Evolutionary conservation across 768 basidiomycete genomes (phyloP).

Genomic region (Phlebiopsis flavidoalba): DNA sequence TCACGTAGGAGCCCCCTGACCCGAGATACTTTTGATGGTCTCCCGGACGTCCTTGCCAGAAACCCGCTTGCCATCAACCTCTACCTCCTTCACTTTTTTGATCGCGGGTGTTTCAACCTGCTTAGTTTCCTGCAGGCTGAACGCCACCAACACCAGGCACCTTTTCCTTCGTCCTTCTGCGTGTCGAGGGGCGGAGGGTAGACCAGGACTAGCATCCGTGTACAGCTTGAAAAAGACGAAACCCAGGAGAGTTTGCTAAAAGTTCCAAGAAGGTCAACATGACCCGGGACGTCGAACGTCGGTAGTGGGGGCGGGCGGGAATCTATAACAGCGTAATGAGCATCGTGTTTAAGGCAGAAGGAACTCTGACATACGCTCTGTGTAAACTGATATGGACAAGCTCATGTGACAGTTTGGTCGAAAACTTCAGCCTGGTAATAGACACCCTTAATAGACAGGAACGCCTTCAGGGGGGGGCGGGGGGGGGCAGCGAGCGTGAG

Average conservation of each 20-base stretch:
- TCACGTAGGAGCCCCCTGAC: slow-evolving; percentile 22
- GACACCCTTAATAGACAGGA: slow-evolving; percentile 95
- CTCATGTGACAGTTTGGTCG: slow-evolving; percentile 92
- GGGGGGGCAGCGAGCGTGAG: slow-evolving; percentile 68
- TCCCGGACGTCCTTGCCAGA: slow-evolving; percentile 59
- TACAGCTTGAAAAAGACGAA: slow-evolving; percentile 99
- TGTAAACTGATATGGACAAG: slow-evolving; percentile 94
- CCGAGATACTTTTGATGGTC: slow-evolving; percentile 51
- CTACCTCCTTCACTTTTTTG: slow-evolving; percentile 27
- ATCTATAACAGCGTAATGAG: slow-evolving; percentile 44
- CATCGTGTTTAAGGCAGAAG: neutral
- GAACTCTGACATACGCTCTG: slow-evolving; percentile 61
- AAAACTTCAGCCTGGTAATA: slow-evolving; percentile 97
- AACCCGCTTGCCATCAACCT: slow-evolving; percentile 37
- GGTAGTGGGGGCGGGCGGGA: too few relatives aligned
- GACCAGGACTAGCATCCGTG: slow-evolving; percentile 82
- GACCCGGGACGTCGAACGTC: slow-evolving; percentile 97
- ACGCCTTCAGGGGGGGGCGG: too few relatives aligned
- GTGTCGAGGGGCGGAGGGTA: slow-evolving; percentile 93
- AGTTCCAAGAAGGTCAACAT: slow-evolving; percentile 97
- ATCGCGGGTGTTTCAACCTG: slow-evolving; percentile 17
- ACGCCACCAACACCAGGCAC: slow-evolving; percentile 87
- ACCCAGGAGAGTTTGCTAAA: slow-evolving; percentile 94
- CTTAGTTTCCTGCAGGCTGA: slow-evolving; percentile 56
- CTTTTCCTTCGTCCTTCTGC: slow-evolving; percentile 77